Evolutionary conservation across 805 yeast genomes (phyloP), one percentile per base, ranked within the genome.

Genomic region (Candida tallmaniae): DNA sequence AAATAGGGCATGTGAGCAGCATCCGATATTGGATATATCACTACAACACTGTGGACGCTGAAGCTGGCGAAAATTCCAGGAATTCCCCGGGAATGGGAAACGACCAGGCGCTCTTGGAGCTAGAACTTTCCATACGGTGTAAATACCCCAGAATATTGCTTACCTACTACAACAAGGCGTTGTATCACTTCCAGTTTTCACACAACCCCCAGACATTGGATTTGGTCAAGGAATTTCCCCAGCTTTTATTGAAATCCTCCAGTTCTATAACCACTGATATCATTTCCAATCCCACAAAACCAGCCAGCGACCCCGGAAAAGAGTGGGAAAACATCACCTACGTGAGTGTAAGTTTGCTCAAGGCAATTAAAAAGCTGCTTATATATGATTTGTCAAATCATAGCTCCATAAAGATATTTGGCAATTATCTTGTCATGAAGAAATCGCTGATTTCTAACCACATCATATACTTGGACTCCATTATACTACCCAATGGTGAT

Each of bases 61-160:
- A 27, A 11, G 42, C 46, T 14, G 23, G 10, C 10, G 10, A 20
- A 20, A 20, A 20, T 20, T 7, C 23, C 23, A 10, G 9, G 9
- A 20, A 20, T 20, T 7, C 23, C 10, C 9, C 23, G 9, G 10
- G 10, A 7, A 23, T 6, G 12, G 48, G 46, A 23, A 52, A 48
- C 43, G 71, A 66, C 40, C 71, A 63, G 43, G 47, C 53, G n/a
- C 52, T 65, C 11, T 41, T 67, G 5, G 71, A 66, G 37, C 42
- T 63, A 27, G 73, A 67, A 40, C 49, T 67, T 14, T 41, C 40
- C 29, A 60, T 65, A 33, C 53, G 73, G 26, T 45, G 51, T 40
- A 45, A 50, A 16, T 45, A 62, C 34, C 73, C 73, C 10, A 50
- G 52, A 32, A 54, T 62, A n/a, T 50, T 67, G 14, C 32, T 65